Evolutionary conservation across 1,139 yeast genomes (phyloP), one percentile per base, ranked within the genome.

Genomic region (Candida mesenterica): DNA sequence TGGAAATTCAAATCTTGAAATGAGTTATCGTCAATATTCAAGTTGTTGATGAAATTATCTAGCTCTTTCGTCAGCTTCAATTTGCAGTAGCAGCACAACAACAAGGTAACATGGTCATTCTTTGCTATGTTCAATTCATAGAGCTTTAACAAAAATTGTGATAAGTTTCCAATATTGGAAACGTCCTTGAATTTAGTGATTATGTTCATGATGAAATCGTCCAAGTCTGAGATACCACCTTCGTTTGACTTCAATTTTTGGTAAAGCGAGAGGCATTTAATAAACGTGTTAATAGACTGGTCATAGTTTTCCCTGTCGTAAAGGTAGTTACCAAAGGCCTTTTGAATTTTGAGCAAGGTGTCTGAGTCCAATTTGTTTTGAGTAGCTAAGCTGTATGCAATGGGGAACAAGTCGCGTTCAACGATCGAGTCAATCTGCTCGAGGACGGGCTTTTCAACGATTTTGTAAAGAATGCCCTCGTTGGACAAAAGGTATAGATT

Each of bases 171-270:
- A 3, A 87, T 82, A 44, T 85, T 85, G 12, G 87, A 82, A n/a
- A 89, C 80, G 42, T 89, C 95, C 45, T 86, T 87, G 57, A 83
- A 89, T 49, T 83, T 83, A 19, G 89, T 77, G 23, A 92, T 86
- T 4, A 89, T 77, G 44, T 80, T 84, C 60, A 90, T 84, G 4
- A 89, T 79, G 44, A 81, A 82, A 24, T 77, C 75, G 30, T 66
- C 67, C 24, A 60, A 40, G 24, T 55, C 56, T 17, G 58, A 57
- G 44, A 48, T 17, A 42, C 15, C 16, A 14, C 19, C 12, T 20
- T 28, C 16, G 24, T 28, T 8, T 7, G 27, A 9, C 29, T 19
- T 19, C 24, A 12, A 26, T 29, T 19, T 37, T 32, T 29, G 45
- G 52, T 27, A 59, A 49, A 9, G 53, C 50, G n/a, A 22, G 37